These are phyloP conservation scores for Xerocomellus dryophilus DNA, from an alignment of 768 basidiomycete genomes.

Conservation along the genomic window DNA sequence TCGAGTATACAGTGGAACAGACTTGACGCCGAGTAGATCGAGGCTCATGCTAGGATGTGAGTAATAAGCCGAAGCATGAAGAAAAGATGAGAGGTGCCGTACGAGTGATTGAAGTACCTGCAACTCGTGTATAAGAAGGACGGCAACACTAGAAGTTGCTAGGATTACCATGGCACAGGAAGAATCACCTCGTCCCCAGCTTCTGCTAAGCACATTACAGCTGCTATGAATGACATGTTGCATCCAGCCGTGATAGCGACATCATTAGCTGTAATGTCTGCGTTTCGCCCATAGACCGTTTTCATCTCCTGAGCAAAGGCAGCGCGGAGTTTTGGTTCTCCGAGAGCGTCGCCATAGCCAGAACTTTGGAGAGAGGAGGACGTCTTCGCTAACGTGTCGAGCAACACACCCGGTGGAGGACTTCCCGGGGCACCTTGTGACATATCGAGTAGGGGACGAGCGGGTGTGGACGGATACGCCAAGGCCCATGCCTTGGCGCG, in stretches of 20 bases:
- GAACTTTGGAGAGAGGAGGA: conserved; percentile 43
- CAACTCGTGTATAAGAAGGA: neutral
- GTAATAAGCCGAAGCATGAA: neutral
- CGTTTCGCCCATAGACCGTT: conserved; percentile 46
- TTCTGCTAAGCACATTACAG: conserved; percentile 62
- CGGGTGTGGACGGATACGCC: conserved; percentile 39
- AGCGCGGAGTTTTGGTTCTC: conserved; percentile 50
- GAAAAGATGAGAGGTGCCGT: neutral
- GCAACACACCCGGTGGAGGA: conserved; percentile 54
- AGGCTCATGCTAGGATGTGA: conserved; percentile 56
- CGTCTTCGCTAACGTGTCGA: conserved; percentile 45
- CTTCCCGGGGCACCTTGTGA: conserved; percentile 73
- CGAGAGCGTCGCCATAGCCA: conserved; percentile 59
- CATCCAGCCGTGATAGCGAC: conserved; percentile 70
- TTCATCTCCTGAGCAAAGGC: conserved; percentile 63
- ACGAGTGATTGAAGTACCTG: conserved; percentile 71
- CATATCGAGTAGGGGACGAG: conserved; percentile 60
- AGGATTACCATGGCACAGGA: conserved; percentile 62
- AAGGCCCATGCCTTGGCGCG: conserved; percentile 56
- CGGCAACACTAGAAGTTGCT: neutral
- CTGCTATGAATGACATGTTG: conserved; percentile 66
- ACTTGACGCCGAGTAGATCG: conserved; percentile 57
- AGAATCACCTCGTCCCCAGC: conserved; percentile 69
- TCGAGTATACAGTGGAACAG: conserved; percentile 52
- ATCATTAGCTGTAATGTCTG: conserved; percentile 52